Base-by-base conservation (phyloP, 2,329 filamentous ascomycete genomes). In the Monilinia fructigena region DNA sequence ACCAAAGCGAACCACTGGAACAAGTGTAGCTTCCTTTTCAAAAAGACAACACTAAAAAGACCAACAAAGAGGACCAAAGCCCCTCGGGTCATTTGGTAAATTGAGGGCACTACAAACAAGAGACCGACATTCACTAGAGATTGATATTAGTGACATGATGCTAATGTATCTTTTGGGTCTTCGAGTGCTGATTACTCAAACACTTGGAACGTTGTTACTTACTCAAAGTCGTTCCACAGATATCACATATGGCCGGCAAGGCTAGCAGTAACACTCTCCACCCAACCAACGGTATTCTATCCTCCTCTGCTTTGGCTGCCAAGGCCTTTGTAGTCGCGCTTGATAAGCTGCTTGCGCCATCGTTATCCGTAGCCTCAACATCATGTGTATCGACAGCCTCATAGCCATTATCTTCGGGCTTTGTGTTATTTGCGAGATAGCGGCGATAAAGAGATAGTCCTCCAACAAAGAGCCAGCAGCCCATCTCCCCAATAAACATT, bases 31-130 rank as follows among this genome's bases (percentile, higher is more conserved):
- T 86, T 89, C 58, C 92, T 86, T 74, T 87, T 89, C 66, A 99
- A 82, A 78, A 99, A 98, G 16, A 96, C 74, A 38, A 99, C 93
- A 75, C 93, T 97, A 80, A 99, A 97, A 0, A 98, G 81, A 0
- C 95, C 95, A 26, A 99, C 95, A 73, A 99, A 99, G 8, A 99
- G 83, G 3, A 99, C 94, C 53, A 99, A 83, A 0, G 95, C 95
- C 11, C 95, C 95, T 67, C 95, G 85, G 1, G 94, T 98, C 95
- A 99, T 99, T 80, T 99, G 95, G 79, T 97, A 99, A 75, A 99
- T 97, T 68, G 92, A 96, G 1, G 95, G 92, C 16, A 92, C 95
- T 31, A 98, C 93, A 76, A 98, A 93, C 59, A 98, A 83, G 71
- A 99, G 83, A 4, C 95, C 95, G 5, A 92, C 91, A 75, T 99